phyloP scores from a whole-genome alignment of 2,329 filamentous ascomycete genomes.

The Hawksworthiomyces lignivorus region DNA sequence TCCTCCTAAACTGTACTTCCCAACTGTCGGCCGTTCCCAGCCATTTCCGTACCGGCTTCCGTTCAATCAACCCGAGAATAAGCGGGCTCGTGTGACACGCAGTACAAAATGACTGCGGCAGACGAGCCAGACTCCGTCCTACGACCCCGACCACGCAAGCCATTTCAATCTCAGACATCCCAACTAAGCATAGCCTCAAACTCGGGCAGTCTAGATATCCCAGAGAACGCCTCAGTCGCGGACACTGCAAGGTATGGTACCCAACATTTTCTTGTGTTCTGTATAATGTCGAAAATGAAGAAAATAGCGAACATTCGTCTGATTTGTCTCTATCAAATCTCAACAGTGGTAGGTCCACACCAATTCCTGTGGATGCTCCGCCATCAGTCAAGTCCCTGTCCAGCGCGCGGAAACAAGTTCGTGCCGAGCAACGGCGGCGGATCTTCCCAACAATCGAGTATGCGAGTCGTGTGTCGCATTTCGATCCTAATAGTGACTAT shows the following conservation, averaged over 20 bases:
- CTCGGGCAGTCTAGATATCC: conserved; percentile 28
- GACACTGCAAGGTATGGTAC: background rate
- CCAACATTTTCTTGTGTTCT: no score
- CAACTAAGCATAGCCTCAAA: conserved; percentile 31
- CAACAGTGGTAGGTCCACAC: conserved; percentile 70
- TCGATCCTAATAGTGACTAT: conserved; percentile 87
- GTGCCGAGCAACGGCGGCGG: conserved; percentile 71
- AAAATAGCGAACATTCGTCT: background rate
- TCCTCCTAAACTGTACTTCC: no score
- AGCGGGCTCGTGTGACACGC: no score
- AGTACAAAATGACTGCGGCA: no score
- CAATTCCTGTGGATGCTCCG: conserved; percentile 81
- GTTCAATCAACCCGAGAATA: no score
- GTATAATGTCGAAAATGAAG: no score
- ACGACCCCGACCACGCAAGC: conserved; percentile 43
- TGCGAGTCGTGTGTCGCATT: conserved; percentile 83
- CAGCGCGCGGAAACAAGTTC: conserved; percentile 72
- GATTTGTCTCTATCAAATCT: conserved; percentile 9
- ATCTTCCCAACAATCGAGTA: conserved; percentile 93
- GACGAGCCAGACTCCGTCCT: conserved; percentile 34
- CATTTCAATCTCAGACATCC: conserved; percentile 39
- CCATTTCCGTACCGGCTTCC: no score
- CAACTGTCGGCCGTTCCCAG: background rate
- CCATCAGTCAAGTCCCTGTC: conserved; percentile 84
- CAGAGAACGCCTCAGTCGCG: background rate